Percentiles rank a stretch among this genome's conserved stretches.
These are phyloP conservation scores for Mycosphaerella arachidis DNA, from an alignment of 2,329 filamentous ascomycete species.

Conservation along the genomic window DNA sequence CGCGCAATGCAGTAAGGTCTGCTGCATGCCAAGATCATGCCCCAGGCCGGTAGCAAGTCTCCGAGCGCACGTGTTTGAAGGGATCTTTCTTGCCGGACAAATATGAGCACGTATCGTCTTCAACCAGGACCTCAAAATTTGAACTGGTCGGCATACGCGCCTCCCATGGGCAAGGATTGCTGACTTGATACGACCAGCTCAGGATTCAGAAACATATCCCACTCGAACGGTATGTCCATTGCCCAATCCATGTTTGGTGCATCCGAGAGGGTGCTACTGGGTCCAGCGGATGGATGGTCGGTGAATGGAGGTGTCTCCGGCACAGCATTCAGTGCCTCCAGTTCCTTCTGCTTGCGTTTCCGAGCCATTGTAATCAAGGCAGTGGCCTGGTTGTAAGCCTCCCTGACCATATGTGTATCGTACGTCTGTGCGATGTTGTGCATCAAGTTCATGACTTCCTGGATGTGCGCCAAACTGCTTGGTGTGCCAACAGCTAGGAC, in stretches of 20 bases:
- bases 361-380: conserved; percentile 31
- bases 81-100: not conserved
- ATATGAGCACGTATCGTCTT: not conserved
- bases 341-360: conserved; percentile 31
- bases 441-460: conserved; percentile 36
- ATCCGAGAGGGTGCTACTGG: conserved; percentile 26
- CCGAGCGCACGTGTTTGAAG: not conserved
- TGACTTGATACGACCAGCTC: conserved; percentile 29
- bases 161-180: conserved; percentile 21
- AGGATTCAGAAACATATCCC: conserved; percentile 34
- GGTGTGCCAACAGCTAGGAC: conserved; percentile 40
- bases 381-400: conserved; percentile 35
- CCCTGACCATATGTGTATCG: conserved; percentile 36
- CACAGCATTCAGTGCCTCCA: conserved; percentile 28
- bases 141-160: conserved; percentile 18
- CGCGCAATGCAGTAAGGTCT: not conserved
- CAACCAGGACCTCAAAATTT: conserved; percentile 7
- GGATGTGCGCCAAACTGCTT: conserved; percentile 34
- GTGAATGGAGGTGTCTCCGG: conserved; percentile 26
- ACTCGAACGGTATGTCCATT: conserved; percentile 32
- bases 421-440: conserved; percentile 36
- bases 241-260: conserved; percentile 32
- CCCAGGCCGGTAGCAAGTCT: not conserved
- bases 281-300: conserved; percentile 28
- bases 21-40: conserved; percentile 1